Percentiles rank a stretch among this genome's conserved stretches.
Conservation (phyloP, 257 asterid genomes). For the Handroanthus guayacan region DNA sequence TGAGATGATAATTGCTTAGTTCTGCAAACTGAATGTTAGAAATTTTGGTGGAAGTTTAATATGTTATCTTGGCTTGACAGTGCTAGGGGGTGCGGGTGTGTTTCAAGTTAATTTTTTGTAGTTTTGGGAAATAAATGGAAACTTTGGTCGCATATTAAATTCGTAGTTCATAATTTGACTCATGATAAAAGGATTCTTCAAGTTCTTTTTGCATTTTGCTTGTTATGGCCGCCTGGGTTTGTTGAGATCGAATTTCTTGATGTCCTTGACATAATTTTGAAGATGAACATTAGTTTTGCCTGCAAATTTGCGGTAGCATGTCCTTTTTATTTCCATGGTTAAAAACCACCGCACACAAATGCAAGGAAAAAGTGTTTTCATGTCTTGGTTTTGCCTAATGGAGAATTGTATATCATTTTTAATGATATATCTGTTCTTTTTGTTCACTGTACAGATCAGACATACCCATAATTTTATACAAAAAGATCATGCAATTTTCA, state of each 20-base stretch:
- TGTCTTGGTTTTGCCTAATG: background rate
- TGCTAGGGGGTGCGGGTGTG: background rate
- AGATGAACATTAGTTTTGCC: background rate
- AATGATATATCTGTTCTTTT: slow-evolving; percentile 9
- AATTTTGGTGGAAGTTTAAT: background rate
- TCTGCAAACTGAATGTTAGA: background rate
- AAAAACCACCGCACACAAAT: background rate
- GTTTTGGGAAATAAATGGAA: too few relatives aligned
- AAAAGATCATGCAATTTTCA: slow-evolving; percentile 38
- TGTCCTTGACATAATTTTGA: background rate
- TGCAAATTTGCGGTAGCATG: background rate
- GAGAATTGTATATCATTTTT: background rate
- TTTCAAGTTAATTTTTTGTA: too few relatives aligned
- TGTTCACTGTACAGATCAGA: slow-evolving; percentile 47
- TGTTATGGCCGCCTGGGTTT: background rate
- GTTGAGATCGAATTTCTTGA: background rate
- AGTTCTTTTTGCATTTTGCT: background rate
- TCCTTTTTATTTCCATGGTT: background rate
- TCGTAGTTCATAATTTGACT: background rate
- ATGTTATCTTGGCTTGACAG: background rate
- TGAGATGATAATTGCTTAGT: background rate
- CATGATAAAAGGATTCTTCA: background rate
- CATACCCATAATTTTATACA: slow-evolving; percentile 42
- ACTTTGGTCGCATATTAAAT: background rate
- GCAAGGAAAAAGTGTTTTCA: background rate